These are phyloP conservation scores for Wickerhamomyces alni DNA, from an alignment of 805 yeast genomes.

Conservation along the genomic window DNA sequence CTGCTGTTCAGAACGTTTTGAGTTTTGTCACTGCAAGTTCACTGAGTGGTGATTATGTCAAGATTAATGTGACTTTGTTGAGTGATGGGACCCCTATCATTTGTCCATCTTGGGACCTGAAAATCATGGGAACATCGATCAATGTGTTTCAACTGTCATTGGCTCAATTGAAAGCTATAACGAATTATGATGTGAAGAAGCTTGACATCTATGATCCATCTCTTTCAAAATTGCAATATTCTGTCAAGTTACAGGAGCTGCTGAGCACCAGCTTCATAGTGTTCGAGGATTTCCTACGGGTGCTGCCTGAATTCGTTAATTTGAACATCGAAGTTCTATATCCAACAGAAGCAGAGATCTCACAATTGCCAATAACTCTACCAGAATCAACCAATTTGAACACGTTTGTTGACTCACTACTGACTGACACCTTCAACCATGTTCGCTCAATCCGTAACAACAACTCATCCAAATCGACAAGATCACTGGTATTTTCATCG, in stretches of 20 bases:
- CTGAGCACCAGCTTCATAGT: constrained; percentile 49
- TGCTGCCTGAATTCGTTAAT: constrained; percentile 54
- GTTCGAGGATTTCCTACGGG: constrained; percentile 49
- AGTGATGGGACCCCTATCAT: constrained; percentile 84
- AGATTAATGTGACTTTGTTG: constrained; percentile 62
- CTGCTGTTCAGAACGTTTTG: constrained; percentile 29
- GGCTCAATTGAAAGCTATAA: constrained; percentile 26
- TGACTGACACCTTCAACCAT: constrained; percentile 70
- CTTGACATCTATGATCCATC: constrained; percentile 7
- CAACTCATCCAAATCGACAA: constrained; percentile 26
- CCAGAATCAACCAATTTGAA: constrained; percentile 50
- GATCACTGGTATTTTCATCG: constrained; percentile 80
- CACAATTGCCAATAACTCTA: constrained; percentile 33
- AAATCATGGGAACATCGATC: constrained; percentile 43
- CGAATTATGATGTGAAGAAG: constrained; percentile 22
- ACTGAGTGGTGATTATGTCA: constrained; percentile 70
- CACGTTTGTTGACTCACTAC: constrained; percentile 65
- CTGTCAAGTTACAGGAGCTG: constrained; percentile 13
- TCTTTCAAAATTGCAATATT: not conserved
- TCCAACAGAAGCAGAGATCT: constrained; percentile 54
- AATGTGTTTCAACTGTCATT: constrained; percentile 52
- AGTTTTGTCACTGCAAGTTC: constrained; percentile 91
- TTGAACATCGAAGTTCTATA: constrained; percentile 70
- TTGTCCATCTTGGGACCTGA: constrained; percentile 60
- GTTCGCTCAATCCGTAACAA: constrained; percentile 44